A percentile compares a stretch with the other conserved stretches of the same genome.
Evolutionary conservation across 495 filamentous ascomycete species (phyloP).

Genomic region (Glonium stellatum): DNA sequence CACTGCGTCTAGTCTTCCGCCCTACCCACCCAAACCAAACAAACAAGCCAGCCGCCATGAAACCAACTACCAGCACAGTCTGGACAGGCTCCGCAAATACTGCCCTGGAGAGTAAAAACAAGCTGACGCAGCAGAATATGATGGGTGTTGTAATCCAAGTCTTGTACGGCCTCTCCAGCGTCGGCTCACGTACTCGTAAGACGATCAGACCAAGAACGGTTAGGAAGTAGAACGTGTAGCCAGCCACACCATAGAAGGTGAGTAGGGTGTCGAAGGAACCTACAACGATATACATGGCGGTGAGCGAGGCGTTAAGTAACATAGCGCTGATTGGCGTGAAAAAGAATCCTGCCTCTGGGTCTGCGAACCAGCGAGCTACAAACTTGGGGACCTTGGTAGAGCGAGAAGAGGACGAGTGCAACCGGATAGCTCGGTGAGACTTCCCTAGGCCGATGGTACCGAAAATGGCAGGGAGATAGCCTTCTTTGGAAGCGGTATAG

Average conservation of each 20-base stretch:
- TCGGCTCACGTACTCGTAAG: conserved; percentile 78
- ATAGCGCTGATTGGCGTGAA: conserved; percentile 90
- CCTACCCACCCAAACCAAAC: conserved; percentile 83
- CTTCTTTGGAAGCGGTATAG: conserved; percentile 92
- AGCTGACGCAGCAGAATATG: conserved; percentile 93
- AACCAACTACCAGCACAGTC: conserved; percentile 75
- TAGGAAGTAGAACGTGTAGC: conserved; percentile 94
- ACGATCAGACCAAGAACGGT: conserved; percentile 92
- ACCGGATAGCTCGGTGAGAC: conserved; percentile 24
- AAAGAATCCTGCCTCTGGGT: conserved; percentile 44
- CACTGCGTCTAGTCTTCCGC: conserved; percentile 20
- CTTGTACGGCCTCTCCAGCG: conserved; percentile 79
- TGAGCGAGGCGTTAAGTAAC: conserved; percentile 67
- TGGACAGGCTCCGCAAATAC: conserved; percentile 86
- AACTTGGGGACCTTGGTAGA: conserved; percentile 2
- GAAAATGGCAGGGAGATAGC: conserved; percentile 80
- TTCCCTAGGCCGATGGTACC: conserved; percentile 65
- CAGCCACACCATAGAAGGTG: conserved; percentile 95
- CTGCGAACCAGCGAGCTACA: conserved; percentile 30
- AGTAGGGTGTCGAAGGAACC: conserved; percentile 88
- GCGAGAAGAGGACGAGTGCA: conserved; percentile 18
- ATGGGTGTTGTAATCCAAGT: conserved; percentile 97
- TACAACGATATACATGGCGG: conserved; percentile 66
- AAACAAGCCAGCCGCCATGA: conserved; percentile 75
- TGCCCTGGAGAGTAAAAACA: conserved; percentile 82